Base-by-base conservation (phyloP, 2,329 filamentous ascomycete species). In the Grosmannia penicillata region DNA sequence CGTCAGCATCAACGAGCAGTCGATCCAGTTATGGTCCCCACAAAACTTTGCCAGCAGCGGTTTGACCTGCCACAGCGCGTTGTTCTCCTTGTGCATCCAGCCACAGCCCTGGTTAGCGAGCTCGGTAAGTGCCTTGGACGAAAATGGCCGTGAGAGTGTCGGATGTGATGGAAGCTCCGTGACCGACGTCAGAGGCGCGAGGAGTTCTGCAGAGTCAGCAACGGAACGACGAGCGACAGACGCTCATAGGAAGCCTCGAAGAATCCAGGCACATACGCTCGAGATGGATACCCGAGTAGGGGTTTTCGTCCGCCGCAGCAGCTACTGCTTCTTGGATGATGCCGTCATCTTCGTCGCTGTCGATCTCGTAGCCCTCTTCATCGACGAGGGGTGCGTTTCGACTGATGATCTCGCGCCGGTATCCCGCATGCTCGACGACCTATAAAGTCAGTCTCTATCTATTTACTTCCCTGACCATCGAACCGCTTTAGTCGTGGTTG, bases 351-450 rank as follows among this genome's bases (percentile, higher is more conserved):
- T 84, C 78, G 44, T 78, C 75, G 52, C 74, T 79, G 30, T 84
- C 78, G 39, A 85, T 63, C 45, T 83, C 75, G 53, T 82, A 85
- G 45, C 82, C 82, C 48, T 89, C 82, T 33, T 83, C 75, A 57
- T 89, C 82, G 47, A 82, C 63, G 33, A 82, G 64, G 10, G 73
- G 70, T 6, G 80, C 79, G 48, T 86, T 89, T 47, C 72, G 73
- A 55, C 75, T 74, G 45, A 93, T 75, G 47, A 87, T 83, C 39
- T 75, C 67, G 52, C 84, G 71, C 42, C 70, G 65, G 52, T 80
- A 78, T 42, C 83, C 83, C 25, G 73, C 79, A 54, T 85, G 82
- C 40, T 83, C 76, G 49, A 86, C 70, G 47, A 68, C 65, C 79
- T 86, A 53, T 30, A 28, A 9, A 40, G 49, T 57, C 42, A 58